Percentiles rank a stretch among this genome's conserved stretches.
Conservation (phyloP, 2,329 filamentous ascomycete genomes). For the Penicillium aurantiogriseum region DNA sequence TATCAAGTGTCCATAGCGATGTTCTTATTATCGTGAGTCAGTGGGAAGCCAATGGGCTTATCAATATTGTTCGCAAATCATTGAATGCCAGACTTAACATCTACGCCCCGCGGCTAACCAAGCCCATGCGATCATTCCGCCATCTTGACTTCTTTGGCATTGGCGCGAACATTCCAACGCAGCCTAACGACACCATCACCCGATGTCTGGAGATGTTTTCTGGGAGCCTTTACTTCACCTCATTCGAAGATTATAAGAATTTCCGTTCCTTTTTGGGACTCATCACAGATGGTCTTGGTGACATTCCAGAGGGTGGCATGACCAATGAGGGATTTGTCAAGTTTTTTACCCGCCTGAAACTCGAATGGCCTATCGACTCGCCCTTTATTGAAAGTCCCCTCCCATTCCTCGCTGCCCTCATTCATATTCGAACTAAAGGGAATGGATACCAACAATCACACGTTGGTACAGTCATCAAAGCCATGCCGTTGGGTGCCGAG, state of each 20-base stretch:
- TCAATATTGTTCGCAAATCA: constrained; percentile 41
- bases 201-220: constrained; percentile 62
- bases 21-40: constrained; percentile 58
- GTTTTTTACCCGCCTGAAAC: constrained; percentile 20
- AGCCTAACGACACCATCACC: background rate
- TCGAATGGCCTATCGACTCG: constrained; percentile 33
- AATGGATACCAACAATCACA: constrained; percentile 46
- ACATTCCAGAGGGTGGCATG: constrained; percentile 13
- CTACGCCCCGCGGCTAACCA: constrained; percentile 49
- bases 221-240: constrained; percentile 62
- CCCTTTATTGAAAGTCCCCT: constrained; percentile 28
- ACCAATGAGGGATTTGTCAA: constrained; percentile 30
- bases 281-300: constrained; percentile 41
- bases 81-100: constrained; percentile 47
- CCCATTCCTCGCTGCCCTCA: constrained; percentile 38
- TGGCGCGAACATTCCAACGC: background rate
- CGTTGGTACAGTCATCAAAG: constrained; percentile 42
- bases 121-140: constrained; percentile 44
- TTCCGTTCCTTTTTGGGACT: constrained; percentile 22
- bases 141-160: constrained; percentile 46
- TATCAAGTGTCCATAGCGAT: constrained; percentile 34
- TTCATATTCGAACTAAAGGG: constrained; percentile 41
- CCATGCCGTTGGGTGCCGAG: constrained; percentile 31
- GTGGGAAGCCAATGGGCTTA: constrained; percentile 56
- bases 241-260: constrained; percentile 53